Evolutionary conservation across 2,329 filamentous ascomycete genomes (phyloP).

Genomic region (Curvularia verruculosa): DNA sequence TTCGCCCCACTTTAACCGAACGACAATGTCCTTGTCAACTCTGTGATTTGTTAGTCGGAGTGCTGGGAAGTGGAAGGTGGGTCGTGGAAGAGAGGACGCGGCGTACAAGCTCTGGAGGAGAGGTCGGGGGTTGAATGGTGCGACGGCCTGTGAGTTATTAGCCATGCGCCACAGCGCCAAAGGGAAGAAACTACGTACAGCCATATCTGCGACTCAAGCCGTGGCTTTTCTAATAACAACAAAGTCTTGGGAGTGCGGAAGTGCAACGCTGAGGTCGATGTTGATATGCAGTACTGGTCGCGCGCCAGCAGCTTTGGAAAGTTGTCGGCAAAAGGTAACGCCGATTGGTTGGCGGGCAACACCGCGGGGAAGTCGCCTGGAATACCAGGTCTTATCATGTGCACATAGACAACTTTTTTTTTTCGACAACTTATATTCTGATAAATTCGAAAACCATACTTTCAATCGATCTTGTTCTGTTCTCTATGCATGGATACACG

Average conservation of each 20-base stretch:
- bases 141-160: conserved; percentile 55
- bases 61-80: not conserved
- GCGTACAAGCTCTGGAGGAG: conserved; percentile 91
- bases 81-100: conserved; percentile 1
- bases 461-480: not conserved
- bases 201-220: conserved; percentile 43
- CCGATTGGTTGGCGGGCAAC: conserved; percentile 10
- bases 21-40: conserved; percentile 87
- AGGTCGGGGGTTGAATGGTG: conserved; percentile 94
- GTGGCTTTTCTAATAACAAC: not conserved
- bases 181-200: conserved; percentile 32
- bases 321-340: conserved; percentile 20
- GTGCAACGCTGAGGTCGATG: conserved; percentile 4
- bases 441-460: too few relatives aligned
- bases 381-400: not conserved
- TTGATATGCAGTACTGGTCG: conserved; percentile 4
- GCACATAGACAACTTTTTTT: not conserved
- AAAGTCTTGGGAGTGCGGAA: conserved; percentile 5
- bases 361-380: conserved; percentile 12
- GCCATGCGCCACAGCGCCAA: conserved; percentile 1
- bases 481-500: too few relatives aligned
- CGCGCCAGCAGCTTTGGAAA: conserved; percentile 24
- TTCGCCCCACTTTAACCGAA: conserved; percentile 97
- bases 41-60: conserved; percentile 51
- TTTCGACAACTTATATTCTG: not conserved